Evolutionary conservation across 495 filamentous ascomycete genomes (phyloP).

Genomic region (Xylaria curta): DNA sequence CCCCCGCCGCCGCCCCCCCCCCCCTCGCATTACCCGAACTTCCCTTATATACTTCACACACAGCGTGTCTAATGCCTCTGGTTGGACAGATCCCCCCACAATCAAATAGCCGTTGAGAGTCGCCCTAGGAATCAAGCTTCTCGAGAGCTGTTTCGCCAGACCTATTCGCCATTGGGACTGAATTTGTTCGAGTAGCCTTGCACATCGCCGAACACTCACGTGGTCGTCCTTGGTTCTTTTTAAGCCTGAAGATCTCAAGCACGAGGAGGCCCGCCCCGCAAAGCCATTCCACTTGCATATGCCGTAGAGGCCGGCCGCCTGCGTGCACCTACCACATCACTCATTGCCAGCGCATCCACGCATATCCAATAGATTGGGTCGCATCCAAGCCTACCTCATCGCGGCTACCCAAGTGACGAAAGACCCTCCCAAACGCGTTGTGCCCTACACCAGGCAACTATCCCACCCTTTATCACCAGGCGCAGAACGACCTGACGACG

Average conservation of each 20-base stretch:
- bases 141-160: slow-evolving; percentile 43
- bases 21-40: slow-evolving; percentile 48
- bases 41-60: slow-evolving; percentile 46
- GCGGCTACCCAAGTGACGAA: slow-evolving; percentile 56
- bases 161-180: slow-evolving; percentile 25
- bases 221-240: slow-evolving; percentile 47
- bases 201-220: slow-evolving; percentile 47
- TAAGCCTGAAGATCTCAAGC: slow-evolving; percentile 47
- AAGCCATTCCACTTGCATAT: slow-evolving; percentile 64
- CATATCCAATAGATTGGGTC: slow-evolving; percentile 63
- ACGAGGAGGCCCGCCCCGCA: slow-evolving; percentile 55
- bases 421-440: slow-evolving; percentile 47
- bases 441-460: slow-evolving; percentile 48
- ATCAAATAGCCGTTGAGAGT: slow-evolving; percentile 38
- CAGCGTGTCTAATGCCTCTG: slow-evolving; percentile 54
- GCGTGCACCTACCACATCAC: slow-evolving; percentile 57
- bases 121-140: slow-evolving; percentile 43
- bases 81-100: slow-evolving; percentile 52
- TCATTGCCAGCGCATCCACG: slow-evolving; percentile 64
- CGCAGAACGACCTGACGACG: slow-evolving; percentile 29
- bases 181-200: slow-evolving; percentile 26
- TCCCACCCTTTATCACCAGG: slow-evolving; percentile 42
- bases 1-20: slow-evolving; percentile 43
- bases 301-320: slow-evolving; percentile 59
- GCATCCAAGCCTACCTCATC: slow-evolving; percentile 56